phyloP scores from a whole-genome alignment of 352 stramenopile species.

The Phytophthora meadii region DNA sequence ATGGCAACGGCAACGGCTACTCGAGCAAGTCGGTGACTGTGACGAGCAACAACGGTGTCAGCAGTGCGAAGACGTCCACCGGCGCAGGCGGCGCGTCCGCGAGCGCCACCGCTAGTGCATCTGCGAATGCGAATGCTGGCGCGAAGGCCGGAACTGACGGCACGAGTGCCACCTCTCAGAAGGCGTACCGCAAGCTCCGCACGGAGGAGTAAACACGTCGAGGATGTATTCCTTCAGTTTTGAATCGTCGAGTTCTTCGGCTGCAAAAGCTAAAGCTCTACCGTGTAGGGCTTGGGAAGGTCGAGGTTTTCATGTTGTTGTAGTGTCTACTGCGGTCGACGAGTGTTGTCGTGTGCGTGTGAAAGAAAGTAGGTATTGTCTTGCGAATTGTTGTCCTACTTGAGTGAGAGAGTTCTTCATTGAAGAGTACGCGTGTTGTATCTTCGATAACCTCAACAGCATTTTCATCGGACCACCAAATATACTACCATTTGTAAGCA shows the following conservation, averaged over 20 bases:
- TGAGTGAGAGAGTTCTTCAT: too few species aligned
- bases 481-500: background rate
- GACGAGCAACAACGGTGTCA: constrained; percentile 4
- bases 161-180: constrained; percentile 11
- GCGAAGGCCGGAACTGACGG: background rate
- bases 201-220: constrained; percentile 1
- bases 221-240: background rate
- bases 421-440: too few species aligned
- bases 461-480: background rate
- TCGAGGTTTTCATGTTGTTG: too few species aligned
- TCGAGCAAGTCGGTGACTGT: constrained; percentile 13
- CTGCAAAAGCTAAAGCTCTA: background rate
- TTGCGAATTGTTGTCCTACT: too few species aligned
- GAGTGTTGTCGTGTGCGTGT: background rate
- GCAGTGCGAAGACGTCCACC: constrained; percentile 11
- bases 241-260: background rate
- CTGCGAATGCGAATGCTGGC: constrained; percentile 11
- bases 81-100: constrained; percentile 2
- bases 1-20: too few species aligned
- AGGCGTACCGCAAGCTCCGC: constrained; percentile 21
- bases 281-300: background rate
- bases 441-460: too few species aligned
- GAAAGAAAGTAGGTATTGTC: too few species aligned
- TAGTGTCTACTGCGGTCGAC: background rate
- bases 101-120: constrained; percentile 5